Evolutionary conservation across 805 yeast genomes (phyloP).

Genomic region (Peterozyma toletana): DNA sequence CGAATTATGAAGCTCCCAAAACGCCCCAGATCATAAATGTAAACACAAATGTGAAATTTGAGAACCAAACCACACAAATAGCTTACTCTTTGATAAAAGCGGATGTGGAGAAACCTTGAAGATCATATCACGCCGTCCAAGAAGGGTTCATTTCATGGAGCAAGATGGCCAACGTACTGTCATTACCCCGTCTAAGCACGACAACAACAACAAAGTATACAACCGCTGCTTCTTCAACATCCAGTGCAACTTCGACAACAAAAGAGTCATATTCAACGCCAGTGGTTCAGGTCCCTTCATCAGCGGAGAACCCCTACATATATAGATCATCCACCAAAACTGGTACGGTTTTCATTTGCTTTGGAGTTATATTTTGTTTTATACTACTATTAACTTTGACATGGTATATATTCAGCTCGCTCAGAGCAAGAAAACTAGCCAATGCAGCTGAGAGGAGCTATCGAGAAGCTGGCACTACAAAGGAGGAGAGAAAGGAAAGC

Average conservation of each 20-base stretch:
- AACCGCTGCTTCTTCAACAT: neutral
- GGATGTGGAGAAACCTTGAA: neutral
- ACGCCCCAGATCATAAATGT: neutral
- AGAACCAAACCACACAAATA: neutral
- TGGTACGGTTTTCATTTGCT: conserved; percentile 80
- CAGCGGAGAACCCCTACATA: conserved; percentile 58
- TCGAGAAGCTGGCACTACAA: conserved; percentile 3
- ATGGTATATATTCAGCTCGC: conserved; percentile 6
- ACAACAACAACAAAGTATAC: neutral
- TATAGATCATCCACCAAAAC: conserved; percentile 43
- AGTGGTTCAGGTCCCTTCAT: conserved; percentile 49
- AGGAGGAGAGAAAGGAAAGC: neutral
- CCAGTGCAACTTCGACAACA: conserved; percentile 7
- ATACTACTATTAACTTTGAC: conserved; percentile 35
- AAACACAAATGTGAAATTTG: neutral
- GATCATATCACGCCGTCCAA: neutral
- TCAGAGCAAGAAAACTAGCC: conserved; percentile 42
- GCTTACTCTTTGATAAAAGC: neutral
- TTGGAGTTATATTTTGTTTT: conserved; percentile 63
- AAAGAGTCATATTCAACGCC: conserved; percentile 33
- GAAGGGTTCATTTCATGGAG: too few species aligned
- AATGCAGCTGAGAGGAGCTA: conserved; percentile 14
- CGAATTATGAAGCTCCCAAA: neutral
- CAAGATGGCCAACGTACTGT: neutral
- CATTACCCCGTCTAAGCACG: neutral